Conservation (phyloP, 2,329 filamentous ascomycete species). For the Exutisphaerella laricina region DNA sequence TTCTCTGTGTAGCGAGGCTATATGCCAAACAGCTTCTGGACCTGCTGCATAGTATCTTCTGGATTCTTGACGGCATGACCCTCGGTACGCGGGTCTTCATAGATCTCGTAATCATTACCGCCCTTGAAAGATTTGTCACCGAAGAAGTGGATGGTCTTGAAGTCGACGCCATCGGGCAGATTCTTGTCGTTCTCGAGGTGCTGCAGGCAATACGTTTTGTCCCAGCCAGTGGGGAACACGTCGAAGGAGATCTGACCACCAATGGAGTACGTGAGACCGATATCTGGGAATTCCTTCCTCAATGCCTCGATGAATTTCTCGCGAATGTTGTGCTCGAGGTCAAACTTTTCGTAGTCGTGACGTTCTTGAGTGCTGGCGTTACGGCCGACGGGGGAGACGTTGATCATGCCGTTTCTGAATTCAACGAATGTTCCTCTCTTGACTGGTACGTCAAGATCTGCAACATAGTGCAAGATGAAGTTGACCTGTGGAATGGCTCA, state of each 20-base stretch:
- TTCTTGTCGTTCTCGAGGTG: constrained; percentile 76
- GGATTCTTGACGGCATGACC: constrained; percentile 79
- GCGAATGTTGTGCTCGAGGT: constrained; percentile 70
- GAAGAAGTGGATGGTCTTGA: constrained; percentile 93
- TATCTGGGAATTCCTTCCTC: constrained; percentile 73
- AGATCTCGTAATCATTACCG: constrained; percentile 97
- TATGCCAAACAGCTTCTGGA: constrained; percentile 69
- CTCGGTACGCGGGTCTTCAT: constrained; percentile 69
- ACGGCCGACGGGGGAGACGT: constrained; percentile 75
- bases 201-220: constrained; percentile 93
- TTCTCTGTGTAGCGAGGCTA: too few relatives aligned
- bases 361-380: constrained; percentile 80
- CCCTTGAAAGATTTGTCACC: constrained; percentile 90
- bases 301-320: constrained; percentile 69
- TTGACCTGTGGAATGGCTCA: too few relatives aligned
- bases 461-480: constrained; percentile 75
- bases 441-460: constrained; percentile 75
- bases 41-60: constrained; percentile 70
- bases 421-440: constrained; percentile 82
- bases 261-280: constrained; percentile 88
- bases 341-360: constrained; percentile 74
- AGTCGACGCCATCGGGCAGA: constrained; percentile 61
- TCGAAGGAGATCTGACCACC: constrained; percentile 98
- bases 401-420: constrained; percentile 90
- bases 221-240: constrained; percentile 94